Evolutionary conservation across 1,284 basidiomycete genomes (phyloP).

Genomic region (Boletus semigastroideus): DNA sequence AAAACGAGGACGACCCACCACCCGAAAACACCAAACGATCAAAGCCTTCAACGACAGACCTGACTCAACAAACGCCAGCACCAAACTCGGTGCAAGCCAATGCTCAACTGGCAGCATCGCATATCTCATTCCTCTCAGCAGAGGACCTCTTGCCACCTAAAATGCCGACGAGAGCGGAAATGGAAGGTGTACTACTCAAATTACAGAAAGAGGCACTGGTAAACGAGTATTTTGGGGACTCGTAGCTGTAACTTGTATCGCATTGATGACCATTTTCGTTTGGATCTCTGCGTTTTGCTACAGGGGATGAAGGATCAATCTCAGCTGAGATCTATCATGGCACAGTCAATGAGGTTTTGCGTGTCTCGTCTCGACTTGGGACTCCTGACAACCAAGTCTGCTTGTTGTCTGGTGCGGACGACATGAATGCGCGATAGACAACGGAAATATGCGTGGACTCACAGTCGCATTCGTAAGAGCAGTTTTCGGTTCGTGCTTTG

Average conservation of each 20-base stretch:
- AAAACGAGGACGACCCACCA: slow-evolving; percentile 9
- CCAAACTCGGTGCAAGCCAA: slow-evolving; percentile 40
- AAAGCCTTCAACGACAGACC: slow-evolving; percentile 14
- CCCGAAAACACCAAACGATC: slow-evolving; percentile 21
- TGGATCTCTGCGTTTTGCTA: neutral
- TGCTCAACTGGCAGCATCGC: slow-evolving; percentile 62
- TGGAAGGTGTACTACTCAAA: slow-evolving; percentile 76
- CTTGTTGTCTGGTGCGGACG: slow-evolving; percentile 56
- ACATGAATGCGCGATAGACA: slow-evolving; percentile 8
- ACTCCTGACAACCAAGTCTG: slow-evolving; percentile 54
- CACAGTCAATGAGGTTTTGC: slow-evolving; percentile 18
- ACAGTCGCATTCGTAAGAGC: slow-evolving; percentile 75
- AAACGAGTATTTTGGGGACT: slow-evolving; percentile 70
- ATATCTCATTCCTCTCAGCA: slow-evolving; percentile 74
- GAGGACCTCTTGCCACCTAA: slow-evolving; percentile 75
- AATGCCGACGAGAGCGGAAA: slow-evolving; percentile 73
- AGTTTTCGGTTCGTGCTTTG: slow-evolving; percentile 72
- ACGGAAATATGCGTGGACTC: slow-evolving; percentile 28
- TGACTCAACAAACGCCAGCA: slow-evolving; percentile 12
- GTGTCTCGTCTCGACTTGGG: slow-evolving; percentile 38
- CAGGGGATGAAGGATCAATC: neutral
- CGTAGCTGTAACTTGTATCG: slow-evolving; percentile 15
- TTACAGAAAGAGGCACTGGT: slow-evolving; percentile 82
- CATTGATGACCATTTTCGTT: neutral
- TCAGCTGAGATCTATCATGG: slow-evolving; percentile 16